phyloP scores from a whole-genome alignment of 371 early-diverging fungal genomes.

The Mortierella sp. region DNA sequence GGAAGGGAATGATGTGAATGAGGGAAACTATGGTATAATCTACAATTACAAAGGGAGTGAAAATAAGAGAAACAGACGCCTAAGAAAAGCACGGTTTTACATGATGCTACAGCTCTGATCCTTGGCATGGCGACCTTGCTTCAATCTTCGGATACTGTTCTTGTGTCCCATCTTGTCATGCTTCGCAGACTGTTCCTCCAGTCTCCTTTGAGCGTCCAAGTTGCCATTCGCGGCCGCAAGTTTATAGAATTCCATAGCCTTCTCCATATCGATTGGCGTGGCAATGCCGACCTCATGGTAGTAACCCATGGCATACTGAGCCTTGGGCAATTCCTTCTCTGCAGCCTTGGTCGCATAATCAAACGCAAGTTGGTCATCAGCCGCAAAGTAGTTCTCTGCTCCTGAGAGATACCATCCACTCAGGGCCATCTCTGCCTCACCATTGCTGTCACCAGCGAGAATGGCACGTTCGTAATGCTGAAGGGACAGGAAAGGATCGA shows the following conservation, averaged over 20 bases:
- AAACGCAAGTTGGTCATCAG: slow-evolving; percentile 91
- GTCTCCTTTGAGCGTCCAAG: slow-evolving; percentile 65
- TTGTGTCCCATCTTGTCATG: slow-evolving; percentile 18
- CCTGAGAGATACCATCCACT: slow-evolving; percentile 98
- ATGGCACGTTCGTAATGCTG: slow-evolving; percentile 88
- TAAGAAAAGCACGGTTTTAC: no score
- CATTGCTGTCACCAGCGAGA: slow-evolving; percentile 80
- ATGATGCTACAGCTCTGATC: slow-evolving; percentile 40
- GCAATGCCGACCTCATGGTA: slow-evolving; percentile 92
- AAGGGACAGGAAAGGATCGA: slow-evolving; percentile 80
- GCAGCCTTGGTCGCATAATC: slow-evolving; percentile 90
- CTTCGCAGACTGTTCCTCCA: slow-evolving; percentile 26
- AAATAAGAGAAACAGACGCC: neutral
- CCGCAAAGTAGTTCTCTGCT: slow-evolving; percentile 73
- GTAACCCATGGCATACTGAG: slow-evolving; percentile 95
- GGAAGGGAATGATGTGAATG: neutral
- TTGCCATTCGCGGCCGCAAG: slow-evolving; percentile 67
- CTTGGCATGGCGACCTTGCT: slow-evolving; percentile 27
- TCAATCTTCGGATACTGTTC: slow-evolving; percentile 28
- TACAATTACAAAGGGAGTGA: neutral
- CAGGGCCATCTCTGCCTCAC: slow-evolving; percentile 92
- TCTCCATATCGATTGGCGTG: slow-evolving; percentile 68
- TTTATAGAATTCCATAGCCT: slow-evolving; percentile 85
- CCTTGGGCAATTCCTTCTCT: slow-evolving; percentile 83
- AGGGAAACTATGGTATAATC: neutral